Evolutionary conservation across 306 rosid species (phyloP), one percentile per base, ranked within the genome.

Genomic region (Adenanthera pavonina): DNA sequence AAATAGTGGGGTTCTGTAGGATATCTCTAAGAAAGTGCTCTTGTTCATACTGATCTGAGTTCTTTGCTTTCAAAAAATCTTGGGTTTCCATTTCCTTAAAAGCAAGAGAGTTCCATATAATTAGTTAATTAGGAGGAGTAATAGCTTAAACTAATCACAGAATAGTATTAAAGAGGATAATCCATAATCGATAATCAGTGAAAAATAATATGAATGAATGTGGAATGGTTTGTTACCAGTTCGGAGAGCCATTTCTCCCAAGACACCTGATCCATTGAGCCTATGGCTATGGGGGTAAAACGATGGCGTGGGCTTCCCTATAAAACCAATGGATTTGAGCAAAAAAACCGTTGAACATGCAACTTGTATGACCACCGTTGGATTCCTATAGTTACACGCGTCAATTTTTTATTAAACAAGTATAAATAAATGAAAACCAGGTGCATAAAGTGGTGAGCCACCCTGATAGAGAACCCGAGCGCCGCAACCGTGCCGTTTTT

Each of bases 21-120:
- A 77, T 82, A 33, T 82, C 82, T 83, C 79, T 62, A 0, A 83
- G 79, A 54, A 54, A 17, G 51, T 64, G 72, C 60, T 83, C 82
- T 77, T 83, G 82, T 7, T 71, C 82, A 71, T 77, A 44, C 34
- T n/a, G 25, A 14, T 30, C 72, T 15, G 44, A 62, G 36, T 61
- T 44, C 30, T 46, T 16, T 51, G 12, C 75, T 38, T 64, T 19
- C 8, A 53, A 33, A 11, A 17, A 25, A 36, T 69, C 52, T n/a
- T 68, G 81, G 54, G 56, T 75, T 9, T 19, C 65, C 35, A 59
- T 25, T 68, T 81, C 81, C 66, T 67, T 53, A 6, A 52, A 16
- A 52, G 16, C 57, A 52, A 52, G 2, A 52, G 2, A 5, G 2
- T 7, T 15, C 13, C 11, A 48, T 3, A 33, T 3, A 47, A 12